Base-by-base conservation (phyloP, 2,329 filamentous ascomycete genomes). In the Dendrostoma leiphaemia region DNA sequence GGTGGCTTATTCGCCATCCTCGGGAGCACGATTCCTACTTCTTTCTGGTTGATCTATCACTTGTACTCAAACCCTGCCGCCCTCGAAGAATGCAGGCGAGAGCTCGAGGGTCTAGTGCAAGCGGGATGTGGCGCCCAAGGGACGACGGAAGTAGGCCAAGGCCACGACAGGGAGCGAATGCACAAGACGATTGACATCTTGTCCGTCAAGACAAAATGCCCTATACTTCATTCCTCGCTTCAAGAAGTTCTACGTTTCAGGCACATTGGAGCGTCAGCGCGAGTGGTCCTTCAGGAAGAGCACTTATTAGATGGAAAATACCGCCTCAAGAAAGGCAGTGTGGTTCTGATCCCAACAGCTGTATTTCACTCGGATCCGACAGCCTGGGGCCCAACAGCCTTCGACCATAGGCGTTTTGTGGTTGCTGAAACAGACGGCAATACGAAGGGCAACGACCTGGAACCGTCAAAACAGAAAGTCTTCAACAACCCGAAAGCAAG, bases 1-100 rank as follows among this genome's bases (percentile, higher is more conserved):
- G 72, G 67, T 5, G 64, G 64, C 0, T 61, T 64, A 1, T 60
- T 74, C 48, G 73, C 67, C 0, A 62, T 72, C 40, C 60, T 75
- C 6, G 65, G 64, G 37, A 76, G 72, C 52, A 71, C 68, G 0
- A 59, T 64, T 0, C 68, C 70, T 2, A 62, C 71, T 0, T 40
- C 65, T 0, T 75, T 74, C 57, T 76, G 73, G 74, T 59, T 68
- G 4, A 31, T 72, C 2, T 69, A 65, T 28, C 66, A 69, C 46
- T 59, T 75, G 12, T 65, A 67, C 31, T 70, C 72, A 0, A 53
- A 70, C 23, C 64, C 67, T 0, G 31, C 37, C 0, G 57, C 70
- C 0, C 59, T 74, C 1, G 29, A 44, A 2, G 63, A 63, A 1
- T 63, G 68, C 38, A 67, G 72, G 3, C 9, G 21, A 12, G 60